These are phyloP conservation scores for Scedosporium boydii DNA, from an alignment of 2,329 filamentous ascomycete species.

Conservation along the genomic window DNA sequence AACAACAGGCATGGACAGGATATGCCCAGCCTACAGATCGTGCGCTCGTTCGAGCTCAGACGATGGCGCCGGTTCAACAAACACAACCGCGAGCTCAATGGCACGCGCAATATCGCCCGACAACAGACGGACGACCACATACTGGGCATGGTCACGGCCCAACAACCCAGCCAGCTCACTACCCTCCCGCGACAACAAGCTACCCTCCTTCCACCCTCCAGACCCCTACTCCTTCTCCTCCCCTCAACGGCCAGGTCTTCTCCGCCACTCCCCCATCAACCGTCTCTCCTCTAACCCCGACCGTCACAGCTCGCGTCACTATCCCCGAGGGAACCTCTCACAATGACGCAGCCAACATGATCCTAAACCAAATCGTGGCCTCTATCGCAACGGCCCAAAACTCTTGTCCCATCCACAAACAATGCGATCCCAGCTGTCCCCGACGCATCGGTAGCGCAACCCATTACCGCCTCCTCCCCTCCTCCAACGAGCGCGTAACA, in stretches of 20 bases:
- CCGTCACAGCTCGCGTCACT: neutral
- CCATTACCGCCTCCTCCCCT: neutral
- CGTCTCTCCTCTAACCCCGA: neutral
- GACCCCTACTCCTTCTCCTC: neutral
- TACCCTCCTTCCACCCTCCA: neutral
- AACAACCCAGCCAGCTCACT: neutral
- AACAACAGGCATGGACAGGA: neutral
- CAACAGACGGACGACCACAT: neutral
- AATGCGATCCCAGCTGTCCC: neutral
- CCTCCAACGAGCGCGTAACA: neutral
- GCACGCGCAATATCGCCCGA: neutral
- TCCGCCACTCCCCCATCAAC: neutral
- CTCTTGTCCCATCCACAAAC: conserved; percentile 1
- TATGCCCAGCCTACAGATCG: neutral
- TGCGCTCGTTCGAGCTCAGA: neutral
- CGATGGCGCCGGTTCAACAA: neutral
- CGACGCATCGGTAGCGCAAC: neutral
- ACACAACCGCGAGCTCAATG: neutral
- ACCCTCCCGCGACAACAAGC: neutral
- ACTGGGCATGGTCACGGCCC: neutral
- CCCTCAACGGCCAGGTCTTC: neutral
- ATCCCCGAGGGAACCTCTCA: neutral
- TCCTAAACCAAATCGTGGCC: neutral
- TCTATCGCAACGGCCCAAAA: neutral
- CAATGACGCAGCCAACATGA: neutral